Evolutionary conservation across 495 filamentous ascomycete genomes (phyloP).

Genomic region (Tetracladium setigerum): DNA sequence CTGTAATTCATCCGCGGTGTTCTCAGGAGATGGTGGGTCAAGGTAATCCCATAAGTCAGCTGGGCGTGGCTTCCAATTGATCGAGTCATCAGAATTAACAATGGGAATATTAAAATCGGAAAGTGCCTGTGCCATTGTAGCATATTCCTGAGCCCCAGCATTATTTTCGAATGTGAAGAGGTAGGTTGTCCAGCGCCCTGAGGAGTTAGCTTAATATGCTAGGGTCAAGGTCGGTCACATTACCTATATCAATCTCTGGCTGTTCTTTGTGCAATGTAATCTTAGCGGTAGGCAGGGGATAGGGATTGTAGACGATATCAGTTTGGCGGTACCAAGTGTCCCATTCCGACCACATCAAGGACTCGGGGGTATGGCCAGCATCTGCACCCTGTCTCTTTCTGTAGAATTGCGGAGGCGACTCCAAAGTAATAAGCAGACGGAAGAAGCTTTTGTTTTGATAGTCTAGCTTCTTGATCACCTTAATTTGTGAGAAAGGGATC

Average conservation of each 20-base stretch:
- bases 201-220: constrained; percentile 25
- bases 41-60: constrained; percentile 17
- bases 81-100: constrained; percentile 15
- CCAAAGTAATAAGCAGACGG: constrained; percentile 49
- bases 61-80: not conserved
- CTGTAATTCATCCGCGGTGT: constrained; percentile 13
- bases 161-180: constrained; percentile 39
- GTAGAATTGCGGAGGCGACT: constrained; percentile 59
- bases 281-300: constrained; percentile 27
- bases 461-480: constrained; percentile 42
- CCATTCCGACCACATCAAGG: constrained; percentile 51
- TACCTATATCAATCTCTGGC: constrained; percentile 68
- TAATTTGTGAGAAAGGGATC: constrained; percentile 58
- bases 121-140: constrained; percentile 34
- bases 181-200: constrained; percentile 60
- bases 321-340: constrained; percentile 74
- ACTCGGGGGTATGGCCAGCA: constrained; percentile 34
- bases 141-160: not conserved
- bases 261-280: constrained; percentile 48
- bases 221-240: not conserved
- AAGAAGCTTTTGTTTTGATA: constrained; percentile 22
- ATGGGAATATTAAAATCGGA: constrained; percentile 65
- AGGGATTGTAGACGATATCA: constrained; percentile 48
- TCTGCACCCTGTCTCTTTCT: constrained; percentile 35
- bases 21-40: constrained; percentile 4